Base-by-base conservation (phyloP, 2,329 filamentous ascomycete genomes). In the Teratosphaeriaceae sp. region DNA sequence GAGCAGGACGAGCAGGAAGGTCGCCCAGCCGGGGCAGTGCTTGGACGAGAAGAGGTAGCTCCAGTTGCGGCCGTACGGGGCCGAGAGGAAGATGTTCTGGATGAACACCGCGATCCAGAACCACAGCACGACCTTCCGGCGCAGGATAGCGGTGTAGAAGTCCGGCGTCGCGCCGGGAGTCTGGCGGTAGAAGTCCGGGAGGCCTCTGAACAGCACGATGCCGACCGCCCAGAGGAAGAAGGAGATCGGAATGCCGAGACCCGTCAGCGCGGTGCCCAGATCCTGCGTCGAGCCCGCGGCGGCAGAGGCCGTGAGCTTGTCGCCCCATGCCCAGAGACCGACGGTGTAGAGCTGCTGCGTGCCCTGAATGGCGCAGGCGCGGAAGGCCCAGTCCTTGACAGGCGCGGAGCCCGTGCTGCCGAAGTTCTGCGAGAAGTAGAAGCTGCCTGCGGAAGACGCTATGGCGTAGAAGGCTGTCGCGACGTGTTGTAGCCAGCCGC, bases 291-390 rank as follows among this genome's bases (percentile, higher is more conserved):
- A 55, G 9, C 71, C 73, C 18, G 63, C 65, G 16, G 66, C 57
- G 9, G 66, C 68, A 1, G 65, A 58, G 41, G 65, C 65, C 12
- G 73, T 71, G 35, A 80, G 66, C 45, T 72, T 68, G 6, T 72
- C 71, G 22, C 80, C 80, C 80, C 80, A 84, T 57, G 77, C 82
- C 79, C 79, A 84, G 11, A 84, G 68, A 5, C 71, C 75, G 19
- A 79, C 73, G 39, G 81, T 71, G 58, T 83, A 84, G 48, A 80
- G 67, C 56, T 84, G 80, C 54, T 83, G 80, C 5, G 78, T 79
- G 31, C 80, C 80, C 58, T 83, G 78, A 40, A 84, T 80, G 11
- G 78, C 60, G 53, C 79, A 80, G 13, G 80, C 80, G 44, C 80
- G 73, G 63, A 78, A 80, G n/a, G 80, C 78, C 79, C 79, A 83